Evolutionary conservation across 768 basidiomycete species (phyloP).

Genomic region (Ephemerocybe angulata): DNA sequence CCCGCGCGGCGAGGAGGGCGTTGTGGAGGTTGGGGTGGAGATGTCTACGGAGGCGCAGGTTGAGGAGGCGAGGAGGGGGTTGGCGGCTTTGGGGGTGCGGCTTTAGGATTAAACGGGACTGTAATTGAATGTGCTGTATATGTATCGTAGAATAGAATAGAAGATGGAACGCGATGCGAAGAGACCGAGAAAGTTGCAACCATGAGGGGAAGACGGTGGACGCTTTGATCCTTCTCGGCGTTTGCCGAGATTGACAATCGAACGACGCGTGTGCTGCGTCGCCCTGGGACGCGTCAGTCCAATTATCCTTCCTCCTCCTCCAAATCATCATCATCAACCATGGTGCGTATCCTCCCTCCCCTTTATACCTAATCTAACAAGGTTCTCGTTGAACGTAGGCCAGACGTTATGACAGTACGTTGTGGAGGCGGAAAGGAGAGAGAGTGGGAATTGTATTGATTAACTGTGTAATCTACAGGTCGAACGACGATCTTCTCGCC

Average conservation of each 20-base stretch:
- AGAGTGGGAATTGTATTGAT: slow-evolving; percentile 17
- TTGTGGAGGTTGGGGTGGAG: slow-evolving; percentile 58
- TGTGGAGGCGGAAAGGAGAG: neutral
- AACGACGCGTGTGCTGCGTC: slow-evolving; percentile 40
- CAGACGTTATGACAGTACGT: slow-evolving; percentile 92
- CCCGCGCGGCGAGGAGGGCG: slow-evolving; percentile 63
- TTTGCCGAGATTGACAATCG: slow-evolving; percentile 33
- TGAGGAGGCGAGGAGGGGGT: slow-evolving; percentile 36
- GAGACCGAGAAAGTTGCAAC: too few species aligned
- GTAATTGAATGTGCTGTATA: neutral
- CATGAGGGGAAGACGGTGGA: too few species aligned
- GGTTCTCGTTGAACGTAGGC: slow-evolving; percentile 57
- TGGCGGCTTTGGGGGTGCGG: slow-evolving; percentile 24
- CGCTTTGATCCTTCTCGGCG: too few species aligned
- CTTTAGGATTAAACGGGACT: neutral
- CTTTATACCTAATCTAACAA: too few species aligned
- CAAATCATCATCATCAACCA: slow-evolving; percentile 31
- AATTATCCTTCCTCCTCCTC: slow-evolving; percentile 13
- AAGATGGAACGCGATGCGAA: neutral
- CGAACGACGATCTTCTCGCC: slow-evolving; percentile 99
- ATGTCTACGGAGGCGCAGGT: slow-evolving; percentile 58
- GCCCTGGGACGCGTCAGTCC: slow-evolving; percentile 40
- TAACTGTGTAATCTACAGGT: slow-evolving; percentile 42
- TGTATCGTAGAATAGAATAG: neutral
- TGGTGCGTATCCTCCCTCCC: slow-evolving; percentile 50